Conservation (phyloP, 177 flowering plant species). For the Vitis hybrid region DNA sequence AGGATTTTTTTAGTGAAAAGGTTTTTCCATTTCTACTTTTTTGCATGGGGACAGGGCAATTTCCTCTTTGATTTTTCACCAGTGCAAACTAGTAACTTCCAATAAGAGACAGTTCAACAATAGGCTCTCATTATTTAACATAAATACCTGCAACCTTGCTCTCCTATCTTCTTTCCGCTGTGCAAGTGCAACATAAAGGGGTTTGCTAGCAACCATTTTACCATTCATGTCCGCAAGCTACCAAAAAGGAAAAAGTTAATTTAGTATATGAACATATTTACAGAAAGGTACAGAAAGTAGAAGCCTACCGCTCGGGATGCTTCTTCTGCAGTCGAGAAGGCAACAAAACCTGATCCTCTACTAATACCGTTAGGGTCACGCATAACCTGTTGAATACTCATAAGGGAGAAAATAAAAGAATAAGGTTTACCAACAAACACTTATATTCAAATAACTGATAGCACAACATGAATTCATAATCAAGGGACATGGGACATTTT, state of each 20-base stretch:
- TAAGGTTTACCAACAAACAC: neutral
- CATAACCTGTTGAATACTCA: constrained; percentile 25
- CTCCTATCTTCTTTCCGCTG: constrained; percentile 53
- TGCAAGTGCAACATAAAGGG: constrained; percentile 53
- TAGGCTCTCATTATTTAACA: too few relatives aligned
- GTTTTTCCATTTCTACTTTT: too few relatives aligned
- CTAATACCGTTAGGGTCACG: constrained; percentile 32
- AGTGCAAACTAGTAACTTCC: too few relatives aligned
- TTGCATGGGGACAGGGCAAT: too few relatives aligned
- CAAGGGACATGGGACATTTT: neutral
- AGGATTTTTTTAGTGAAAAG: too few relatives aligned
- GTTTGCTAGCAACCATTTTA: constrained; percentile 43
- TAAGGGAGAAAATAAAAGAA: neutral
- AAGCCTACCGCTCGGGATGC: constrained; percentile 32
- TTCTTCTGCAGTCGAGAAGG: constrained; percentile 33
- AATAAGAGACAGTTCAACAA: too few relatives aligned
- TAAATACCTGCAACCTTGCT: constrained; percentile 45
- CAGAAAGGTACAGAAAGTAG: neutral
- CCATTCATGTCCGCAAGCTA: constrained; percentile 50
- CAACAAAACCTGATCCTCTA: constrained; percentile 36
- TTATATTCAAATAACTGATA: too few relatives aligned
- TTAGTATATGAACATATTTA: neutral
- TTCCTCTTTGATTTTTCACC: too few relatives aligned
- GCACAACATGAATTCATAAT: neutral
- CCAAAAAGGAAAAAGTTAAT: neutral